These are phyloP conservation scores for Cercospora sesami DNA, from an alignment of 2,329 filamentous ascomycete species.

Conservation along the genomic window DNA sequence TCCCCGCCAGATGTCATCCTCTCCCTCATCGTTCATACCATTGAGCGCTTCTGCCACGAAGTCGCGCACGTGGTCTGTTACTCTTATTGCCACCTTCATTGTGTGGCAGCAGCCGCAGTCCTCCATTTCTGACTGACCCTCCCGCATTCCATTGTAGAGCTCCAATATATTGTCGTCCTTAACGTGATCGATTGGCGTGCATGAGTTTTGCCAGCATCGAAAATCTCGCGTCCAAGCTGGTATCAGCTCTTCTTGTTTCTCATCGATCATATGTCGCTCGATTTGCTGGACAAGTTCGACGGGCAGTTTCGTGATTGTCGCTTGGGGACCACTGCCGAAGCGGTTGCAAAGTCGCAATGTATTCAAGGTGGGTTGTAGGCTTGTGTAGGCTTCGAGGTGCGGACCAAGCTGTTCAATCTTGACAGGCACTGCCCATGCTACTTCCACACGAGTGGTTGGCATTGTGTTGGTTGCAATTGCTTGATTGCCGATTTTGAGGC, in stretches of 20 bases:
- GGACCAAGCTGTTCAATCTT: slow-evolving; percentile 7
- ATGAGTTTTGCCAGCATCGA: slow-evolving; percentile 2
- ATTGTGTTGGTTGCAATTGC: neutral
- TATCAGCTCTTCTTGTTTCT: neutral
- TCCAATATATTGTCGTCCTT: neutral
- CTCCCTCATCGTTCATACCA: neutral
- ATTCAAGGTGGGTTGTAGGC: slow-evolving; percentile 10
- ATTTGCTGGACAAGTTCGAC: slow-evolving; percentile 23
- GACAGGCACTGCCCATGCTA: neutral
- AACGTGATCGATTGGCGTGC: slow-evolving; percentile 6
- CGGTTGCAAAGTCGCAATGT: slow-evolving; percentile 28
- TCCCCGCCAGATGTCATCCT: neutral
- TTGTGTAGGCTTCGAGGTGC: slow-evolving; percentile 16
- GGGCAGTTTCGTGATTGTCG: slow-evolving; percentile 26
- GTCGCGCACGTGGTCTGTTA: neutral
- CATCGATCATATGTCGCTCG: slow-evolving; percentile 15
- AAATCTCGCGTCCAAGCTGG: slow-evolving; percentile 6
- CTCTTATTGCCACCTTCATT: too few species aligned
- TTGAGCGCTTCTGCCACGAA: neutral
- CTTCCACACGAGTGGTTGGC: neutral
- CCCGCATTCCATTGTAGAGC: neutral
- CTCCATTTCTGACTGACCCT: too few species aligned
- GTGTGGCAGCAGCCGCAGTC: too few species aligned
- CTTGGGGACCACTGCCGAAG: slow-evolving; percentile 16
- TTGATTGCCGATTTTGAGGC: too few species aligned